These are phyloP conservation scores for Grammothele lineata DNA, from an alignment of 768 basidiomycete species.

Conservation along the genomic window DNA sequence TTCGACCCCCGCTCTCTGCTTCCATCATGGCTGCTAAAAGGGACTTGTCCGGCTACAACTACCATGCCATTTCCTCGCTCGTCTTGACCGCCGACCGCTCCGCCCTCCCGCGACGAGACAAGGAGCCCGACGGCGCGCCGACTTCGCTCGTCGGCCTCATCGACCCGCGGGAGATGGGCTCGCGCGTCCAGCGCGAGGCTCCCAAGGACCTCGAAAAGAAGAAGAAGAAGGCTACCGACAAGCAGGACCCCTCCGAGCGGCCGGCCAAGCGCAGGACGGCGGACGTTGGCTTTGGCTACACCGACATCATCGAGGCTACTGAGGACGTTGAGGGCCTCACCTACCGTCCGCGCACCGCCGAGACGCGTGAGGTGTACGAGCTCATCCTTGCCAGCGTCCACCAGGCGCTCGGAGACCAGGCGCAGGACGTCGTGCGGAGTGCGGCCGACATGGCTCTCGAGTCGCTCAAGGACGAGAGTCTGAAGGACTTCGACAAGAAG, in stretches of 20 bases:
- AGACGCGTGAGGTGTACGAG: constrained; percentile 93
- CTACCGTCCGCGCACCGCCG: constrained; percentile 90
- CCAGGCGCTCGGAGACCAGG: constrained; percentile 84
- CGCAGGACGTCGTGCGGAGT: constrained; percentile 91
- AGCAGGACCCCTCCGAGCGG: constrained; percentile 54
- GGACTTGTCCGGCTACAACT: constrained; percentile 91
- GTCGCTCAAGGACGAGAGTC: constrained; percentile 77
- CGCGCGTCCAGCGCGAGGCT: constrained; percentile 74
- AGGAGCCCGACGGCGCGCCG: constrained; percentile 95
- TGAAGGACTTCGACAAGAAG: constrained; percentile 98
- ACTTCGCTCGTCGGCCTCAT: constrained; percentile 91
- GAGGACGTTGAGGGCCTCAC: constrained; percentile 89
- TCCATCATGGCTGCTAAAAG: constrained; percentile 51
- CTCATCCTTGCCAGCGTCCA: constrained; percentile 84
- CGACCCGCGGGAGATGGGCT: constrained; percentile 89
- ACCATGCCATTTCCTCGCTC: constrained; percentile 90
- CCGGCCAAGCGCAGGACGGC: constrained; percentile 53
- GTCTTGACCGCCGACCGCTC: constrained; percentile 91
- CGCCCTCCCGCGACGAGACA: constrained; percentile 78
- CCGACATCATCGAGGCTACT: constrained; percentile 92
- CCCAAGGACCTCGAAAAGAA: constrained; percentile 92
- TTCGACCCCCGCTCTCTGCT: not conserved
- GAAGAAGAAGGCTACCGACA: constrained; percentile 77
- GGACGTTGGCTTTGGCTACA: constrained; percentile 73
- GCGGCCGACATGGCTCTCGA: constrained; percentile 93